A percentile compares a stretch with the other conserved stretches of the same genome.
Conservation (phyloP, 2,329 filamentous ascomycete species). For the Penicillium sp. region DNA sequence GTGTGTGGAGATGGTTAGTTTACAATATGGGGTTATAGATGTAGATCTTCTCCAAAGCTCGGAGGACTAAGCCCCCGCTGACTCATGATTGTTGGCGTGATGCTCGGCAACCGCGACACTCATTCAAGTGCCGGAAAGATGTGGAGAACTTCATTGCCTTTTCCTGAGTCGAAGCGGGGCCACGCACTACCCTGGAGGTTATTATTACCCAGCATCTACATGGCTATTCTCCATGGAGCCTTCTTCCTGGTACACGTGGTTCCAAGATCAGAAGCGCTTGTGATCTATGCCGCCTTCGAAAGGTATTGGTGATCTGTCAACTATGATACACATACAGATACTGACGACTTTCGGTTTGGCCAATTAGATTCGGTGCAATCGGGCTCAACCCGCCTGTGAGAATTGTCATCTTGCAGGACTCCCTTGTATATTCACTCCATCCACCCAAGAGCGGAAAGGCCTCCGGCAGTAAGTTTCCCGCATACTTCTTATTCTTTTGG, state of each 20-base stretch:
- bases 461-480: slow-evolving; percentile 19
- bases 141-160: neutral
- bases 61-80: slow-evolving; percentile 2
- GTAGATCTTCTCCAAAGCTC: neutral
- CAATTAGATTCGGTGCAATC: slow-evolving; percentile 27
- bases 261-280: slow-evolving; percentile 16
- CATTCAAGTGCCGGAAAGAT: neutral
- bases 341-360: neutral
- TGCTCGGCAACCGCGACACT: neutral
- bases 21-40: neutral
- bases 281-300: slow-evolving; percentile 23
- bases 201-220: neutral
- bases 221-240: neutral
- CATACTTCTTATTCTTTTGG: too few relatives aligned
- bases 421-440: slow-evolving; percentile 22
- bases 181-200: neutral
- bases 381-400: slow-evolving; percentile 25
- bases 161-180: neutral
- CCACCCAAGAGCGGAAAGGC: slow-evolving; percentile 14
- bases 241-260: neutral
- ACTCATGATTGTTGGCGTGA: neutral
- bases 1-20: neutral
- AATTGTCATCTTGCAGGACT: slow-evolving; percentile 21
- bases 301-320: slow-evolving; percentile 10
- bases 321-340: neutral